Conservation (phyloP, 306 rosid genomes). For the Dalbergia cochinchinensis region DNA sequence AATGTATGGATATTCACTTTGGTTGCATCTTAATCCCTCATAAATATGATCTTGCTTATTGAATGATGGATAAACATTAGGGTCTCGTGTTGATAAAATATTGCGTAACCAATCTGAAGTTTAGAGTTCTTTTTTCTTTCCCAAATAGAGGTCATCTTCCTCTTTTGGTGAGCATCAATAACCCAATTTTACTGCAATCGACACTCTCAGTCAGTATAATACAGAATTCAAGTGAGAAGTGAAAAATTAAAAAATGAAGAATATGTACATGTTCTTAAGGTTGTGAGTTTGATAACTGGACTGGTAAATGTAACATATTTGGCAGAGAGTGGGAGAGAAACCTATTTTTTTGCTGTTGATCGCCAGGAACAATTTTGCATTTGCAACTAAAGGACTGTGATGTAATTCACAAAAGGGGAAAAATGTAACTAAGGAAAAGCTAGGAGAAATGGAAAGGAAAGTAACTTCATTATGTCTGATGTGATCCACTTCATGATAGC, state of each 20-base stretch:
- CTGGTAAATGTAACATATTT: not conserved
- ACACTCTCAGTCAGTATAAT: not conserved
- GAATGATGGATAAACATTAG: constrained; percentile 26
- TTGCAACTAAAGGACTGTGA: constrained; percentile 15
- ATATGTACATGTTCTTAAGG: not conserved
- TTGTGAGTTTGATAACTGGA: not conserved
- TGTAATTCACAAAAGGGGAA: not conserved
- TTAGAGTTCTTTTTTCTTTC: constrained; percentile 11
- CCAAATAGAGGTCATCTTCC: not conserved
- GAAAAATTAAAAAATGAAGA: constrained; percentile 7
- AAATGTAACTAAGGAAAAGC: constrained; percentile 4
- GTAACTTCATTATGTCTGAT: constrained; percentile 25
- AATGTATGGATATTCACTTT: not conserved
- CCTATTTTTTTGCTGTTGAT: constrained; percentile 11
- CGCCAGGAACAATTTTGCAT: not conserved
- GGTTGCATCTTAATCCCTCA: constrained; percentile 24
- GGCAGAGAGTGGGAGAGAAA: not conserved
- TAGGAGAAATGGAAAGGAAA: constrained; percentile 2
- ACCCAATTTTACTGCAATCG: not conserved
- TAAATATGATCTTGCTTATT: constrained; percentile 18
- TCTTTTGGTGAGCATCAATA: constrained; percentile 10
- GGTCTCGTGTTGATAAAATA: constrained; percentile 13
- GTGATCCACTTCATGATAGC: not conserved
- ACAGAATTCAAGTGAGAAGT: constrained; percentile 16
- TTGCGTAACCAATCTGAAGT: constrained; percentile 16